A percentile compares a stretch with the other conserved stretches of the same genome.
phyloP scores from a whole-genome alignment of 2,329 filamentous ascomycete genomes.

The Colletotrichum sp. region DNA sequence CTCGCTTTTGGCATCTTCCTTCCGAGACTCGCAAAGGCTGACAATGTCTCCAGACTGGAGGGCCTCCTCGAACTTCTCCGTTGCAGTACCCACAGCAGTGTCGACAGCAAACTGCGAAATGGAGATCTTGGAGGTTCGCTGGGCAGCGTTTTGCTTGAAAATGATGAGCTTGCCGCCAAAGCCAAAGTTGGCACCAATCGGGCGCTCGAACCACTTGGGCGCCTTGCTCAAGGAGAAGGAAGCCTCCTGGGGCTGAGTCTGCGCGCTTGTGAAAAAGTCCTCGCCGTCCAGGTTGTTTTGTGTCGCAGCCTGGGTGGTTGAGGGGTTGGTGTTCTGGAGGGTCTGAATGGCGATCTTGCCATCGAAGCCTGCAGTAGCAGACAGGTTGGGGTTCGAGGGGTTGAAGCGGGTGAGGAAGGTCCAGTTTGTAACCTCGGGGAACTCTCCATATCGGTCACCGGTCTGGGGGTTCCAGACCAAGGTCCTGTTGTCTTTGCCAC shows the following conservation, averaged over 20 bases:
- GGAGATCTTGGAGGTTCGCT: slow-evolving; percentile 74
- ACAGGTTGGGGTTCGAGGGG: slow-evolving; percentile 88
- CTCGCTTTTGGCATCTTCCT: slow-evolving; percentile 76
- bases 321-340: slow-evolving; percentile 88
- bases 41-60: slow-evolving; percentile 79
- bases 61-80: slow-evolving; percentile 85
- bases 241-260: slow-evolving; percentile 87
- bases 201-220: slow-evolving; percentile 88
- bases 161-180: slow-evolving; percentile 93
- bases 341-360: slow-evolving; percentile 95
- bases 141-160: slow-evolving; percentile 65
- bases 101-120: slow-evolving; percentile 92
- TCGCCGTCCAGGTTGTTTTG: slow-evolving; percentile 82
- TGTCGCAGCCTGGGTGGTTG: slow-evolving; percentile 69
- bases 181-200: slow-evolving; percentile 87
- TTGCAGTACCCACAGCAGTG: slow-evolving; percentile 80
- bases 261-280: slow-evolving; percentile 95
- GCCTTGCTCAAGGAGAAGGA: slow-evolving; percentile 87
- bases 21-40: slow-evolving; percentile 80
- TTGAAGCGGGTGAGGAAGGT: slow-evolving; percentile 96
- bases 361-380: slow-evolving; percentile 95
- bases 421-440: slow-evolving; percentile 99
- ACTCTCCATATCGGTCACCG: slow-evolving; percentile 86
- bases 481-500: slow-evolving; percentile 95
- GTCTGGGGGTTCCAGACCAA: slow-evolving; percentile 96